These are phyloP conservation scores for Rosa multiflora DNA, from an alignment of 306 rosid genomes.

Conservation along the genomic window DNA sequence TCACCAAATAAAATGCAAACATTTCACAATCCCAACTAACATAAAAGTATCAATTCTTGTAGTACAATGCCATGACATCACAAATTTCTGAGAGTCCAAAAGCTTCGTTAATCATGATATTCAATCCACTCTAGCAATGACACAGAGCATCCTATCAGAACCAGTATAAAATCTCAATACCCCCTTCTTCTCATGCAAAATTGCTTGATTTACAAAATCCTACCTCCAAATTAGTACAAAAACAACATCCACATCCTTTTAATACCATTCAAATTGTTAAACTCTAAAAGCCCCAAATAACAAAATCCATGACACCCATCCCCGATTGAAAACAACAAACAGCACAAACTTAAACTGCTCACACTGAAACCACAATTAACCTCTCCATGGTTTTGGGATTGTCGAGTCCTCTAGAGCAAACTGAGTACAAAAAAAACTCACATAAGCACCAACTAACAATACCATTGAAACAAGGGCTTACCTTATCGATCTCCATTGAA, in stretches of 20 bases:
- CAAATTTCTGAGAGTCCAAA: neutral
- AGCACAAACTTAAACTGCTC: neutral
- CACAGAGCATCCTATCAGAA: neutral
- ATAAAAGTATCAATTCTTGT: neutral
- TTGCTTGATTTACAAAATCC: neutral
- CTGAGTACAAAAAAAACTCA: no score
- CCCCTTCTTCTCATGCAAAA: neutral
- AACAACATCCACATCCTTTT: neutral
- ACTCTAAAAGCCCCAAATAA: neutral
- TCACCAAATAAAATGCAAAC: neutral
- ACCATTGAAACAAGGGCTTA: no score
- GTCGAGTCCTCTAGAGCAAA: no score
- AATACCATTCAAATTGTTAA: neutral
- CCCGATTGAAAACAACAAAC: neutral
- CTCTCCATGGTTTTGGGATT: no score
- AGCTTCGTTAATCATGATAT: neutral
- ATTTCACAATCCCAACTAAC: neutral
- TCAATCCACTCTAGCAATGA: neutral
- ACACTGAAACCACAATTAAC: neutral
- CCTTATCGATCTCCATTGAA: no score
- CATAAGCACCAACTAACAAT: no score
- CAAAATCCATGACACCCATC: neutral
- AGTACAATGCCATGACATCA: neutral
- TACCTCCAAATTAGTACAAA: neutral
- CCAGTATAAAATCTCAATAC: neutral